Evolutionary conservation across 192 early-diverging fungal genomes (phyloP).

Genomic region (Coemansia furcata): DNA sequence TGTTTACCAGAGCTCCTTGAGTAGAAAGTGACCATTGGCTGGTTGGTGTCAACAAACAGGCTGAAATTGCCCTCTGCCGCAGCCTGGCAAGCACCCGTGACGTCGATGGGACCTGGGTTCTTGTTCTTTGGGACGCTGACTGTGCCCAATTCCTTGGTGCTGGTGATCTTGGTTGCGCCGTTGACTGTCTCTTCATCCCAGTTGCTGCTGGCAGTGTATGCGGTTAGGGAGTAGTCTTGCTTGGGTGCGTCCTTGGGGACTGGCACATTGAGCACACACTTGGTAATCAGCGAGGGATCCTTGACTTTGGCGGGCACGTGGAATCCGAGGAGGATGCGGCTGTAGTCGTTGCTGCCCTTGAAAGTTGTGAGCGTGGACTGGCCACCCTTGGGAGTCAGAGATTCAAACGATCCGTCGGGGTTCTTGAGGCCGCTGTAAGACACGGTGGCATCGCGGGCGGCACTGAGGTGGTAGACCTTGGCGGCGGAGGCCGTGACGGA

Average conservation of each 20-base stretch:
- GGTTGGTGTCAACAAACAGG: constrained; percentile 30
- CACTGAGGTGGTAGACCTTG: not conserved
- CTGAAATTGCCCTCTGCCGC: constrained; percentile 26
- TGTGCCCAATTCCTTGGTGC: not conserved
- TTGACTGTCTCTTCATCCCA: constrained; percentile 37
- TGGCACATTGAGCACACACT: constrained; percentile 31
- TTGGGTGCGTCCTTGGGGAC: constrained; percentile 5
- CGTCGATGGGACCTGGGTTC: constrained; percentile 16
- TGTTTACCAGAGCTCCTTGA: constrained; percentile 17
- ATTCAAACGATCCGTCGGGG: constrained; percentile 9
- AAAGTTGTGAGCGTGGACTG: constrained; percentile 13
- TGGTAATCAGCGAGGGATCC: constrained; percentile 10
- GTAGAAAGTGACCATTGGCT: constrained; percentile 17
- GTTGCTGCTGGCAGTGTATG: constrained; percentile 21
- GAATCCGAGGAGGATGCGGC: constrained; percentile 39
- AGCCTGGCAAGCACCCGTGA: constrained; percentile 22
- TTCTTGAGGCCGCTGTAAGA: constrained; percentile 15
- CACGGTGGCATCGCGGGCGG: constrained; percentile 29
- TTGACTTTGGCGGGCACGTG: constrained; percentile 11
- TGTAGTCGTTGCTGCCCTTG: constrained; percentile 10
- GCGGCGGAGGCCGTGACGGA: not conserved
- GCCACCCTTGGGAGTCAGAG: constrained; percentile 21
- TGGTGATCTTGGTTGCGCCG: constrained; percentile 5
- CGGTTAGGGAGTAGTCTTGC: constrained; percentile 22
- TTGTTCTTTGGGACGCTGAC: not conserved